These are phyloP conservation scores for Lagenidium sp. DNA, from an alignment of 352 stramenopile species.

Conservation along the genomic window DNA sequence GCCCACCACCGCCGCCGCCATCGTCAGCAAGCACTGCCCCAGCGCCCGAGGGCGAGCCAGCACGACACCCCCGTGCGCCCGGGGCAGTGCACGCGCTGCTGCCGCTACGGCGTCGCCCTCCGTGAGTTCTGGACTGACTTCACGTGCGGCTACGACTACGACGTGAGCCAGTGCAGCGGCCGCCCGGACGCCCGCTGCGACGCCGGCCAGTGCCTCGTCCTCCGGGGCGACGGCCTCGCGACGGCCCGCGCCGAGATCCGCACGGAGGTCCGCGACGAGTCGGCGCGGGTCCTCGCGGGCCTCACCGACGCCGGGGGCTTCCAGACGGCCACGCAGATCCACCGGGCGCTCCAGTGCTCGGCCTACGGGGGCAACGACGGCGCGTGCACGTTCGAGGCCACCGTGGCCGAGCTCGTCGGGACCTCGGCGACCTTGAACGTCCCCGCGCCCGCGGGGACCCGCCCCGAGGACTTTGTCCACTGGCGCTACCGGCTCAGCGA, in stretches of 20 bases:
- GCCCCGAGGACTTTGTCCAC: constrained; percentile 28
- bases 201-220: constrained; percentile 46
- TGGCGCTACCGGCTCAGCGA: constrained; percentile 51
- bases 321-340: constrained; percentile 49
- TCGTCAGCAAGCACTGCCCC: too few species aligned
- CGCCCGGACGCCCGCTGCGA: constrained; percentile 18
- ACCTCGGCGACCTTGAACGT: constrained; percentile 9
- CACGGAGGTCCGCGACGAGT: constrained; percentile 13
- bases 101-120: constrained; percentile 28
- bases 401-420: constrained; percentile 29
- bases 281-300: constrained; percentile 24
- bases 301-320: constrained; percentile 26
- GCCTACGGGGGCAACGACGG: constrained; percentile 17
- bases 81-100: constrained; percentile 36
- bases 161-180: constrained; percentile 25
- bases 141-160: constrained; percentile 40
- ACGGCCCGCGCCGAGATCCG: constrained; percentile 22
- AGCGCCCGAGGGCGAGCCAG: too few species aligned
- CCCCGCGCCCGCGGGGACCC: too few species aligned
- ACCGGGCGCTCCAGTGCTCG: constrained; percentile 42
- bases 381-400: constrained; percentile 24
- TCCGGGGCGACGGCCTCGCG: constrained; percentile 40
- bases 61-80: neutral
- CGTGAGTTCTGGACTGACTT: constrained; percentile 63
- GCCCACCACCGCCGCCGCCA: too few species aligned